Base-by-base conservation (phyloP, 805 yeast genomes). In the Candida golubevii region DNA sequence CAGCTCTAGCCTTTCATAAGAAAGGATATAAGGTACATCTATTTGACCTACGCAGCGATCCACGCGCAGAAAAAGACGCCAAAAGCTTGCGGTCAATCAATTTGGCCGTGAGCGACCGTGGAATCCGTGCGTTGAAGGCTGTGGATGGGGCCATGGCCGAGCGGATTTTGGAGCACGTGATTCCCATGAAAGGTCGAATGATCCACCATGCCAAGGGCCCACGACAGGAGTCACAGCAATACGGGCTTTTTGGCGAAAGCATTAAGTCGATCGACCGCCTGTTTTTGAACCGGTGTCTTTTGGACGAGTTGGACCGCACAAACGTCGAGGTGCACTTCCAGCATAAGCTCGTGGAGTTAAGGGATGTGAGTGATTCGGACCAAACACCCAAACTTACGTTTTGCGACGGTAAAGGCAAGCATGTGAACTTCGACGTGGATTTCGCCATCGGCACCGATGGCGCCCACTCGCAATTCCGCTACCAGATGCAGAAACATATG, bases 151-250 rank as follows among this genome's bases (percentile, higher is more conserved):
- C 67, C 11, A 70, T 88, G 70, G 79, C 84, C 10, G 62, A 67
- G 0, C 58, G 80, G 26, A 73, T 88, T 2, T 57, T 85, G 48
- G 64, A 69, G 29, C 77, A 78, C 35, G 77, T 86, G 23, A 83
- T 87, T 26, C 97, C 97, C 2, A 86, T 90, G 91, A 67, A 77
- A 35, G 97, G 96, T 1, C 71, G 97, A 35, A 88, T 89, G 97
- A 81, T 90, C 46, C 97, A 90, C 62, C 83, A 83, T 43, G 39
- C 65, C 11, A 55, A 71, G 10, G 96, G 95, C 0, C 50, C 53
- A 8, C 61, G 64, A 15, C 82, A 80, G 59, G 80, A 76, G 50
- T 71, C 85, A 28, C 96, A 89, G 57, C 53, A 69, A 36, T 90
- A 90, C 61, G 97, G 96, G 5, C 66, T 88, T 8, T 77, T 79